phyloP scores from a whole-genome alignment of 2,329 filamentous ascomycete genomes.

The Dactylellina haptotyla region DNA sequence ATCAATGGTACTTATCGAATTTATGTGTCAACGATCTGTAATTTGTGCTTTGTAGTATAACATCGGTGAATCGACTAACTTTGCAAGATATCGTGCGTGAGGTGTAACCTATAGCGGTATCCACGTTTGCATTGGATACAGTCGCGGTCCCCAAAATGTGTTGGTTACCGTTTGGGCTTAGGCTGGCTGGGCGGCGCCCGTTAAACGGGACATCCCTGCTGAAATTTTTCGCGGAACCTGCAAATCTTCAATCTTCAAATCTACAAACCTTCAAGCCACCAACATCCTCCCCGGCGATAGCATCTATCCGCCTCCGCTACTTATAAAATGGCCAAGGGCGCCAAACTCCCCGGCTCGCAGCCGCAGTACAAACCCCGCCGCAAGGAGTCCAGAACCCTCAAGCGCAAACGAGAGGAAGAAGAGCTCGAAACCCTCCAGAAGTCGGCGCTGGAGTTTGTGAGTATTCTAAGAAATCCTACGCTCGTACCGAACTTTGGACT shows the following conservation, averaged over 20 bases:
- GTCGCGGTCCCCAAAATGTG: no score
- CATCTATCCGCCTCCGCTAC: neutral
- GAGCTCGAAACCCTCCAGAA: slow-evolving; percentile 62
- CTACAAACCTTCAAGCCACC: no score
- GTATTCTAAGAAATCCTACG: slow-evolving; percentile 36
- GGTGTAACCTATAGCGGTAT: no score
- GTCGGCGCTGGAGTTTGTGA: slow-evolving; percentile 63
- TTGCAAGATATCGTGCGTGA: no score
- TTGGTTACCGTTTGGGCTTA: neutral
- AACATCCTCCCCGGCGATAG: neutral
- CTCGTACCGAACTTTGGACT: neutral
- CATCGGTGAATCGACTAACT: no score
- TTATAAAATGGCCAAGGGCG: slow-evolving; percentile 41
- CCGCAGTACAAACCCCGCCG: slow-evolving; percentile 44
- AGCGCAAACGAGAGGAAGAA: slow-evolving; percentile 63
- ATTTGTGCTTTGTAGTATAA: no score
- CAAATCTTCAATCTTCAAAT: slow-evolving; percentile 15
- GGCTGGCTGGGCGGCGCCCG: slow-evolving; percentile 17
- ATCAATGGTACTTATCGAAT: no score
- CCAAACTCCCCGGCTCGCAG: slow-evolving; percentile 32
- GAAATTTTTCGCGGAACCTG: slow-evolving; percentile 50
- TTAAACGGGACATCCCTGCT: slow-evolving; percentile 28
- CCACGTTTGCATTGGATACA: no score
- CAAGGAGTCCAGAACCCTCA: slow-evolving; percentile 59
- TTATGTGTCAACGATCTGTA: no score